Percentiles rank a stretch among this genome's conserved stretches.
phyloP scores from a whole-genome alignment of 2,329 filamentous ascomycete species.

The Colletotrichum acutatum region DNA sequence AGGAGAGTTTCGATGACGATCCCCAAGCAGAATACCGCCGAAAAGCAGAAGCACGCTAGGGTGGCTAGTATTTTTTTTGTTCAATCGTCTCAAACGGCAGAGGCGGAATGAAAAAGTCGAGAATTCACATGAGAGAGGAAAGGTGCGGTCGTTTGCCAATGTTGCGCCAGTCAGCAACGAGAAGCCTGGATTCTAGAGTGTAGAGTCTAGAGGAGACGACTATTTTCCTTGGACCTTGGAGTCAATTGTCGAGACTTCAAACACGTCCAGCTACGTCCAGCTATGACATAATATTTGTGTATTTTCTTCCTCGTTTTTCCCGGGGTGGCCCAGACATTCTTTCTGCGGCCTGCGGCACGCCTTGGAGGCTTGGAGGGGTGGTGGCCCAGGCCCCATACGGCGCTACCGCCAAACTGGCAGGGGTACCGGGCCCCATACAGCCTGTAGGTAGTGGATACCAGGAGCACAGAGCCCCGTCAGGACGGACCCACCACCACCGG shows the following conservation, averaged over 20 bases:
- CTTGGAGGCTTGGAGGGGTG: not conserved
- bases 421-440: not conserved
- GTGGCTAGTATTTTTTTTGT: not conserved
- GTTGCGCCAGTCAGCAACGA: not conserved
- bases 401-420: not conserved
- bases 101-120: not conserved
- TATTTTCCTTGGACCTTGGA: not conserved
- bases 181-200: too few relatives aligned
- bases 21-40: not conserved
- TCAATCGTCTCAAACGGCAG: not conserved
- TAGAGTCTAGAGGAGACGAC: not conserved
- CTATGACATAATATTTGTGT: conserved; percentile 35
- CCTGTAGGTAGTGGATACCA: not conserved
- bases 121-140: conserved; percentile 17
- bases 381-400: conserved; percentile 17
- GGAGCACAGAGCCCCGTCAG: conserved; percentile 3
- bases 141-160: not conserved
- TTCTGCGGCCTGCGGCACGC: not conserved
- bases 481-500: conserved; percentile 25
- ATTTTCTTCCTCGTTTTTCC: not conserved
- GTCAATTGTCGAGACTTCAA: not conserved
- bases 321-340: not conserved
- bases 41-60: not conserved
- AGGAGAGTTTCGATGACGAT: conserved; percentile 23
- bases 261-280: too few relatives aligned